Evolutionary conservation across 129 eudicot species (phyloP).

Genomic region (Ambrosia artemisiifolia): DNA sequence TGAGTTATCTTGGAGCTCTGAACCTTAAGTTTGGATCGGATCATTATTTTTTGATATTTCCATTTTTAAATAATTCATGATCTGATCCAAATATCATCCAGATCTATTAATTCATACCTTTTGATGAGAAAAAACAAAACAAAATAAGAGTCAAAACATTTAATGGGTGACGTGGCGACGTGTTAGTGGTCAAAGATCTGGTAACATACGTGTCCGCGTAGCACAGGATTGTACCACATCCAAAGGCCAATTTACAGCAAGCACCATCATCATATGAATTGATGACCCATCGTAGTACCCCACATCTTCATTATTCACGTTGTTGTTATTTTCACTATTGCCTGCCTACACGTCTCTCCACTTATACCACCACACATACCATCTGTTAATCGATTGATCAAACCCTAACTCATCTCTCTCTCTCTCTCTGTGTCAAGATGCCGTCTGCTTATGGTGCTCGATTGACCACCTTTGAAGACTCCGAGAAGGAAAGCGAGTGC

Average conservation of each 20-base stretch:
- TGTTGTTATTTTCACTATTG: neutral
- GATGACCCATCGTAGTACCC: slow-evolving; percentile 13
- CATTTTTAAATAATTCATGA: neutral
- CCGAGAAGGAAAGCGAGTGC: slow-evolving; percentile 99
- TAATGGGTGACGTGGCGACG: slow-evolving; percentile 19
- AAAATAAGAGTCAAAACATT: slow-evolving; percentile 16
- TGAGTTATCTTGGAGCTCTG: neutral
- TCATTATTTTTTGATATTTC: neutral
- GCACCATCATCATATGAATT: neutral
- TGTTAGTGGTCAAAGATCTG: slow-evolving; percentile 25
- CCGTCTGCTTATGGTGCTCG: slow-evolving; percentile 88
- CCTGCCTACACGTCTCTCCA: neutral
- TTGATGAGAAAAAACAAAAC: neutral
- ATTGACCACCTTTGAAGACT: slow-evolving; percentile 88
- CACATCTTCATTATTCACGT: slow-evolving; percentile 21
- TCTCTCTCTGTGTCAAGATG: slow-evolving; percentile 33
- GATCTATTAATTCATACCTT: neutral
- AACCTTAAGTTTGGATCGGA: neutral
- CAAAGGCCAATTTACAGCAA: slow-evolving; percentile 25
- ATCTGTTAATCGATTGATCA: slow-evolving; percentile 4
- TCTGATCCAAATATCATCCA: no score
- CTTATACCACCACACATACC: neutral
- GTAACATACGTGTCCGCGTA: slow-evolving; percentile 16
- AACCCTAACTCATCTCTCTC: slow-evolving; percentile 10
- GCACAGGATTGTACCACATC: slow-evolving; percentile 18